Percentiles rank a stretch among this genome's conserved stretches.
Conservation (phyloP, 257 asterid species). For the Galeopsis tetrahit region DNA sequence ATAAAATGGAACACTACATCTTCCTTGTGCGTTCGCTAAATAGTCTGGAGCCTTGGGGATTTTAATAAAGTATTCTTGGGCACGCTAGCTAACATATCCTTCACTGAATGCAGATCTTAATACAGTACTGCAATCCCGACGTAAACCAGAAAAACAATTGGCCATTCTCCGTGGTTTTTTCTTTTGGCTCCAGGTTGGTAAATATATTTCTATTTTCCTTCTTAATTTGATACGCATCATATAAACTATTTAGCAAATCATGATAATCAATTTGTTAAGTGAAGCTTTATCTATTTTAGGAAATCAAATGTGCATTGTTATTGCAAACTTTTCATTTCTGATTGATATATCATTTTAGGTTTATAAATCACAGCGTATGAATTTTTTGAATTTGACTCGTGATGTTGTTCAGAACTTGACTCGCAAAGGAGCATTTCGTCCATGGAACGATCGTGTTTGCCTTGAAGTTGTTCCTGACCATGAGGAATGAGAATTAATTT, state of each 20-base stretch:
- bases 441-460: no score
- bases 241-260: not conserved
- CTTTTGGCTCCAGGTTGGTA: slow-evolving; percentile 36
- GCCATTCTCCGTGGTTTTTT: slow-evolving; percentile 56
- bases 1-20: no score
- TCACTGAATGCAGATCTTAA: slow-evolving; percentile 33
- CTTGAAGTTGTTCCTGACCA: no score
- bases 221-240: not conserved
- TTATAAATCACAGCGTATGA: no score
- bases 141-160: slow-evolving; percentile 31
- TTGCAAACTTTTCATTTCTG: not conserved
- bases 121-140: slow-evolving; percentile 27
- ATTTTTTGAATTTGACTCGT: no score
- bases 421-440: no score
- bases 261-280: not conserved
- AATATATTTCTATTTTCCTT: not conserved
- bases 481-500: no score
- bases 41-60: no score
- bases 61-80: no score
- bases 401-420: no score
- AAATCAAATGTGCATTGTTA: not conserved
- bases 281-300: not conserved
- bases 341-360: not conserved
- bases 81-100: not conserved
- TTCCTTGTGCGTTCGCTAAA: no score